Evolutionary conservation across 2,329 filamentous ascomycete species (phyloP).

Genomic region (Lachnellula cervina): DNA sequence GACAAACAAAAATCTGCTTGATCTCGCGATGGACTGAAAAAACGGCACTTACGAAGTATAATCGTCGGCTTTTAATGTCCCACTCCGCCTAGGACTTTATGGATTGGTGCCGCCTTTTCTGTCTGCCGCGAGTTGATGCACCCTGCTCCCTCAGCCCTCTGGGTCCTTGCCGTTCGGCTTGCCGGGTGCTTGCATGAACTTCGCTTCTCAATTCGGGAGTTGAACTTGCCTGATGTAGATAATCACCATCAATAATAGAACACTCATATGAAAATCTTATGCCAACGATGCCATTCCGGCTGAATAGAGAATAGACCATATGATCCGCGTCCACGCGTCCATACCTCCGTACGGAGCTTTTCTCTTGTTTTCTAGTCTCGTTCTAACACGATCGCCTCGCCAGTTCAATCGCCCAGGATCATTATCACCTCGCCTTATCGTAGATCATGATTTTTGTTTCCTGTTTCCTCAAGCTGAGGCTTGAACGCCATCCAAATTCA

Average conservation of each 20-base stretch:
- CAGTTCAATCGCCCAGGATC: slow-evolving; percentile 4
- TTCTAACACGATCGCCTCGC: slow-evolving; percentile 7
- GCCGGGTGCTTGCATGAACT: slow-evolving; percentile 22
- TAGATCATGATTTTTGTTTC: slow-evolving; percentile 19
- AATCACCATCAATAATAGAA: slow-evolving; percentile 24
- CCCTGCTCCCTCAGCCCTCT: background rate
- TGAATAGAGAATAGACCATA: slow-evolving; percentile 14
- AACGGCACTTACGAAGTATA: no score
- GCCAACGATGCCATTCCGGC: slow-evolving; percentile 16
- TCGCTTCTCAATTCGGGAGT: slow-evolving; percentile 15
- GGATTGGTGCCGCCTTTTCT: no score
- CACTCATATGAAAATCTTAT: slow-evolving; percentile 23
- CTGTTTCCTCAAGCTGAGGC: slow-evolving; percentile 12
- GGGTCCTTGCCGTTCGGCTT: slow-evolving; percentile 6
- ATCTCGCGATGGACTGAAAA: background rate
- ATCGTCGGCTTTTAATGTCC: background rate
- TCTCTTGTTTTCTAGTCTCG: background rate
- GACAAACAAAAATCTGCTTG: slow-evolving; percentile 2
- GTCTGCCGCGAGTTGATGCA: background rate
- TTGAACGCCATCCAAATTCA: slow-evolving; percentile 16
- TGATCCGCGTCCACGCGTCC: slow-evolving; percentile 18
- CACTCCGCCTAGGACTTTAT: background rate
- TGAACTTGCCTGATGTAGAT: slow-evolving; percentile 19
- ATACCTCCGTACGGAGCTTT: background rate
- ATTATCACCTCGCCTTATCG: slow-evolving; percentile 10